Evolutionary conservation across 192 early-diverging fungal species (phyloP), one percentile per base, ranked within the genome.

Genomic region (Coemansia sp.): DNA sequence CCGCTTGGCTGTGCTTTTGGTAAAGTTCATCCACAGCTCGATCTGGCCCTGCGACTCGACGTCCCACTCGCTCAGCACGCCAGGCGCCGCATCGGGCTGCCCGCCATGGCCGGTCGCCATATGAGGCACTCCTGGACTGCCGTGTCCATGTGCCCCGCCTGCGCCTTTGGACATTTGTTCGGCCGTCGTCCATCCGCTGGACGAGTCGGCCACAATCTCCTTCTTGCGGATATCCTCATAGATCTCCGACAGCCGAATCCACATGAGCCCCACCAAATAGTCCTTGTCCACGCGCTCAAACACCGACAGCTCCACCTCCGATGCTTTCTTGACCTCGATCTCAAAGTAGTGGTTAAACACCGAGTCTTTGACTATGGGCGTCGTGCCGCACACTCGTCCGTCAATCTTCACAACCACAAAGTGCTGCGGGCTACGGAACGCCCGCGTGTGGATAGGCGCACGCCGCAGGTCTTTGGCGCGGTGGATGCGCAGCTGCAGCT

Each of bases 241-340:
- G 54, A 99, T 87, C 66, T 99, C 97, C 1, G 89, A 90, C 35
- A 98, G 85, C 63, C 94, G 94, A 57, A 98, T 85, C 97, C 97
- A 99, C 65, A 92, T 72, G 60, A 96, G 75, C 6, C 92, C 92
- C 67, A 96, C 82, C 39, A 96, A 84, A 43, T 86, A 85, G 62
- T 82, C 74, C 65, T 86, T 87, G 62, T 90, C 89, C 12, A 78
- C 69, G 25, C 87, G 92, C 72, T 99, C 97, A 65, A 90, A 92
- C 22, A 99, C 82, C 8, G 91, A 86, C 35, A 99, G 82, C 74
- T 99, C 97, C 7, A 97, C 85, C 62, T 99, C 97, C 14, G 90
- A 88, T 2, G 90, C 93, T 74, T 91, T 91, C 64, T 96, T 92
- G 31, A 99, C 90, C 54, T 86, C 82, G 22, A 96, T 87, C 63